Conservation (phyloP, 805 yeast genomes). For the Naumovozyma baii region DNA sequence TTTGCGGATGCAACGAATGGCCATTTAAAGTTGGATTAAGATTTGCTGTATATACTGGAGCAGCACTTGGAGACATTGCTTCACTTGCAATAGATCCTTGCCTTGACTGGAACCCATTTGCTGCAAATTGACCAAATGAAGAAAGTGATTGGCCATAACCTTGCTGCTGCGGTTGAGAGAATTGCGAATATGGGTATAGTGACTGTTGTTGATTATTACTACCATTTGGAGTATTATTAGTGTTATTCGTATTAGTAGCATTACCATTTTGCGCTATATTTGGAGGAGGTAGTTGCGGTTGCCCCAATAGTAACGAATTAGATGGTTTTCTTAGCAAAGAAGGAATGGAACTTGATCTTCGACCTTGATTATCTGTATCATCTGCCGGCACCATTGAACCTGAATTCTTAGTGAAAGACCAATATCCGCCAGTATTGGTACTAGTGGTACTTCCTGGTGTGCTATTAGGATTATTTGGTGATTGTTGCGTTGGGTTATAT, state of each 20-base stretch:
- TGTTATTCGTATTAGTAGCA: neutral
- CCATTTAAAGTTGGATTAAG: neutral
- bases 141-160: conserved; percentile 9
- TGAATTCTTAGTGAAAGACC: conserved; percentile 16
- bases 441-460: conserved; percentile 3
- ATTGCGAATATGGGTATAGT: conserved; percentile 21
- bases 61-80: conserved; percentile 24
- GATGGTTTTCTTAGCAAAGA: conserved; percentile 19
- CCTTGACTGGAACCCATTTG: conserved; percentile 23
- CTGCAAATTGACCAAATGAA: conserved; percentile 19
- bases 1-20: conserved; percentile 2
- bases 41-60: conserved; percentile 7
- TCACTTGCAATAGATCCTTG: conserved; percentile 25
- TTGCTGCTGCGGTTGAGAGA: conserved; percentile 16
- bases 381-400: conserved; percentile 6
- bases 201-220: conserved; percentile 6
- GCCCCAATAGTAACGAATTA: conserved; percentile 11
- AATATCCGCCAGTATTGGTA: conserved; percentile 9
- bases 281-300: conserved; percentile 13
- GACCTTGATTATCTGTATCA: conserved; percentile 12
- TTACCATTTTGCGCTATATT: conserved; percentile 1
- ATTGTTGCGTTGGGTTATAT: conserved; percentile 7
- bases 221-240: neutral
- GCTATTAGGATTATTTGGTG: neutral
- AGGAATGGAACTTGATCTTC: conserved; percentile 25